phyloP scores from a whole-genome alignment of 495 filamentous ascomycete species.

The Neurospora tetrasperma region DNA sequence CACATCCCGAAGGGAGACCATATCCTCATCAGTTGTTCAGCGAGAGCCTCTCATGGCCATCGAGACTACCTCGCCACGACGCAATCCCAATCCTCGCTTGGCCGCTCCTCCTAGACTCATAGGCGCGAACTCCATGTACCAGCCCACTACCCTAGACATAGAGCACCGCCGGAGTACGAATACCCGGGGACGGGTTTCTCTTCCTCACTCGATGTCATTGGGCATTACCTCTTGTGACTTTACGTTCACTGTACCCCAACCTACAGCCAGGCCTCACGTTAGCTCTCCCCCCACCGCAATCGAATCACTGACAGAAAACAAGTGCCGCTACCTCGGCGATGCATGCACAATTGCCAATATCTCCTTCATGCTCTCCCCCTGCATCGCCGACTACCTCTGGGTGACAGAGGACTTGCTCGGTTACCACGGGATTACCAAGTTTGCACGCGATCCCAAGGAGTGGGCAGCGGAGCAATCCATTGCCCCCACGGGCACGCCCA shows the following conservation, averaged over 20 bases:
- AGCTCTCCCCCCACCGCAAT: background rate
- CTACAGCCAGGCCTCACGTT: background rate
- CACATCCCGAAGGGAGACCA: background rate
- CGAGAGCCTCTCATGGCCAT: constrained; percentile 1
- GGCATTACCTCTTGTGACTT: background rate
- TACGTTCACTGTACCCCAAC: background rate
- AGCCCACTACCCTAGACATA: background rate
- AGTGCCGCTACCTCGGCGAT: constrained; percentile 1
- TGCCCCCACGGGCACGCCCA: background rate
- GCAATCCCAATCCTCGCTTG: background rate
- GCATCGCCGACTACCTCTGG: constrained; percentile 29
- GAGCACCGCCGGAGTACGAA: background rate
- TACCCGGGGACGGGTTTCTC: background rate
- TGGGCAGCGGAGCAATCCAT: constrained; percentile 15
- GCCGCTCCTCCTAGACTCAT: constrained; percentile 1
- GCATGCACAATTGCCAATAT: constrained; percentile 25
- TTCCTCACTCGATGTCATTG: constrained; percentile 12
- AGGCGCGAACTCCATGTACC: constrained; percentile 8
- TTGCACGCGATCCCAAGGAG: constrained; percentile 20
- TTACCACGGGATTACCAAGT: constrained; percentile 27
- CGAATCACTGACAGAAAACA: background rate
- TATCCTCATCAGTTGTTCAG: background rate
- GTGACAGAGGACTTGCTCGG: constrained; percentile 34
- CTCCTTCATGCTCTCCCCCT: constrained; percentile 36
- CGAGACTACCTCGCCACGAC: constrained; percentile 1